Base-by-base conservation (phyloP, 495 filamentous ascomycete genomes). In the Penicillium dipodomyicola region DNA sequence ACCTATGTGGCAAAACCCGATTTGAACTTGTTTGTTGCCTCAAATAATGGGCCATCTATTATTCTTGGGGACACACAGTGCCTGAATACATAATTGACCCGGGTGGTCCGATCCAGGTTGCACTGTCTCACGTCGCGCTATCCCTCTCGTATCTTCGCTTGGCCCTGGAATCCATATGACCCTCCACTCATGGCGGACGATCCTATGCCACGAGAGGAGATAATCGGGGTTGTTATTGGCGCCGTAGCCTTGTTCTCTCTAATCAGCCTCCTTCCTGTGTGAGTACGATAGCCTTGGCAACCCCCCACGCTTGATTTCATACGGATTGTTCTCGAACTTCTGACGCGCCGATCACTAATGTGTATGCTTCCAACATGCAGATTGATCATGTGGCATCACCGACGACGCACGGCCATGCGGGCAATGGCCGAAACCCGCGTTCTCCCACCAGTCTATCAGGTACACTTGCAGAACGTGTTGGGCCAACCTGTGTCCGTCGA, bases 141-240 rank as follows among this genome's bases (percentile, higher is more conserved):
- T 42, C 33, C 19, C 17, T 25, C 27, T 68, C 52, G 57, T 59
- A 65, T 63, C 27, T 29, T 46, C 29, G 52, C 55, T 54, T 57
- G 55, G 50, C 57, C 33, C 50, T 25, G 42, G 29, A 41, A 41
- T 49, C 37, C 49, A 52, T 48, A 48, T 58, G 42, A 23, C 45
- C 56, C 55, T 32, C 56, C 58, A 59, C 57, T 52, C 11, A 73
- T 73, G 69, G 59, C 55, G 20, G 63, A 58, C 35, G 54, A 67
- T 45, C 42, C 54, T 27, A 41, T 68, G 30, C 63, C 68, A 10
- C 56, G 56, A 39, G 63, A 56, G 27, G 65, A 70, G 56, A 50
- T 75, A 17, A 59, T 75, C 47, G 69, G 70, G 40, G 65, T 75
- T 54, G 63, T 72, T 49, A 64, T 73, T 62, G 72, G 72, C 27